phyloP scores from a whole-genome alignment of 2,329 filamentous ascomycete genomes.

The Seiridium unicorne region DNA sequence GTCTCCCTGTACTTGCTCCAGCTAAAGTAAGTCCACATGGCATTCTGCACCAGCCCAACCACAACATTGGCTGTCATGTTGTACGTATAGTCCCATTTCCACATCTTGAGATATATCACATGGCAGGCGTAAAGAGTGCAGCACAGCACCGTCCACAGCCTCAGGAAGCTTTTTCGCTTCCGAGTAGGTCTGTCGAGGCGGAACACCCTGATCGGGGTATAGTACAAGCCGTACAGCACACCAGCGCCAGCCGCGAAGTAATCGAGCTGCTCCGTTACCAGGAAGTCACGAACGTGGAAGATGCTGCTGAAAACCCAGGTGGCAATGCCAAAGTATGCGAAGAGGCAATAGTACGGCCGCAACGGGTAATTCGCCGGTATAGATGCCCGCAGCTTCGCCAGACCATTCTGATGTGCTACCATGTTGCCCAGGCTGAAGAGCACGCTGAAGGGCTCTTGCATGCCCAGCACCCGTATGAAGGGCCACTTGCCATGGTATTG shows the following conservation, averaged over 20 bases:
- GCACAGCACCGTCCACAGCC: constrained; percentile 76
- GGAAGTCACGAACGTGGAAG: constrained; percentile 89
- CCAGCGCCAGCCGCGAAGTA: constrained; percentile 92
- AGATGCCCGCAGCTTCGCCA: constrained; percentile 64
- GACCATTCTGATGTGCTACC: constrained; percentile 77
- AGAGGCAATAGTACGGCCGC: constrained; percentile 74
- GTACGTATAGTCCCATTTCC: constrained; percentile 93
- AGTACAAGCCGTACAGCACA: constrained; percentile 89
- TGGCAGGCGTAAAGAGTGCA: constrained; percentile 70
- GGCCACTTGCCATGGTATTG: constrained; percentile 99
- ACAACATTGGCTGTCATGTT: constrained; percentile 96
- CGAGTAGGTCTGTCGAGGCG: constrained; percentile 65
- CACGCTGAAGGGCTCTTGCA: constrained; percentile 93
- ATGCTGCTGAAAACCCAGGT: constrained; percentile 88
- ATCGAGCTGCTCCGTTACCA: constrained; percentile 85
- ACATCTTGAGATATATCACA: constrained; percentile 79
- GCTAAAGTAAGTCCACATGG: constrained; percentile 85
- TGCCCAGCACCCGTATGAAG: constrained; percentile 83
- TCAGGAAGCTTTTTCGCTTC: constrained; percentile 50
- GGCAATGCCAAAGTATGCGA: constrained; percentile 77
- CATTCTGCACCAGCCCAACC: constrained; percentile 75
- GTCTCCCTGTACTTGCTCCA: constrained; percentile 70
- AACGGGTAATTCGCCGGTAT: constrained; percentile 75
- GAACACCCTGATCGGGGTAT: constrained; percentile 78
- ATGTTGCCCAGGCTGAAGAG: constrained; percentile 93